These are phyloP conservation scores for Lipomyces starkeyi DNA, from an alignment of 805 yeast genomes.

Conservation along the genomic window DNA sequence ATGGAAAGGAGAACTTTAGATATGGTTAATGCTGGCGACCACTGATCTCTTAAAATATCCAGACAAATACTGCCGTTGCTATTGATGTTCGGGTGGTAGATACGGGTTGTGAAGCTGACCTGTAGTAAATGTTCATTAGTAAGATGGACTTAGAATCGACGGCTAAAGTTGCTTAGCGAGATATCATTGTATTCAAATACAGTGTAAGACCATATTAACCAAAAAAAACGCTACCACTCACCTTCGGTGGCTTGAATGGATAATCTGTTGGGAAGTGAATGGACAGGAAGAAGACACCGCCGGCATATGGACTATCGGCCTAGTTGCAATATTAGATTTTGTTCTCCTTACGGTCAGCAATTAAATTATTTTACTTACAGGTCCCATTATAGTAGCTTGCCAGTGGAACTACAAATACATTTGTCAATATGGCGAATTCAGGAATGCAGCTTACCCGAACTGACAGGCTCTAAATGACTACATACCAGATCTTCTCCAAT, in stretches of 20 bases:
- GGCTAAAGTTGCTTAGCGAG: background rate
- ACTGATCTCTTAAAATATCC: slow-evolving; percentile 95
- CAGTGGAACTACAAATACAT: slow-evolving; percentile 71
- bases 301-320: slow-evolving; percentile 83
- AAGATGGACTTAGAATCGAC: background rate
- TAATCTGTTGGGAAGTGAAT: slow-evolving; percentile 99
- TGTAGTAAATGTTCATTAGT: slow-evolving; percentile 7
- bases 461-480: background rate
- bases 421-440: background rate
- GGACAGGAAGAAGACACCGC: slow-evolving; percentile 94
- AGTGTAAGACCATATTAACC: background rate
- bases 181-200: background rate
- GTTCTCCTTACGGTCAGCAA: background rate
- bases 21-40: slow-evolving; percentile 98
- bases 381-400: slow-evolving; percentile 99
- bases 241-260: slow-evolving; percentile 97
- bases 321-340: slow-evolving; percentile 11
- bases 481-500: slow-evolving; percentile 84
- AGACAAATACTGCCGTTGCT: slow-evolving; percentile 95
- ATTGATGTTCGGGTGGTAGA: slow-evolving; percentile 97
- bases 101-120: slow-evolving; percentile 89
- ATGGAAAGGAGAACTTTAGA: slow-evolving; percentile 94
- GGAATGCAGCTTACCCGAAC: background rate
- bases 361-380: slow-evolving; percentile 45
- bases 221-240: slow-evolving; percentile 17